Evolutionary conservation across 768 basidiomycete species (phyloP), one percentile per base, ranked within the genome.

Genomic region (Lactarius tabidus): DNA sequence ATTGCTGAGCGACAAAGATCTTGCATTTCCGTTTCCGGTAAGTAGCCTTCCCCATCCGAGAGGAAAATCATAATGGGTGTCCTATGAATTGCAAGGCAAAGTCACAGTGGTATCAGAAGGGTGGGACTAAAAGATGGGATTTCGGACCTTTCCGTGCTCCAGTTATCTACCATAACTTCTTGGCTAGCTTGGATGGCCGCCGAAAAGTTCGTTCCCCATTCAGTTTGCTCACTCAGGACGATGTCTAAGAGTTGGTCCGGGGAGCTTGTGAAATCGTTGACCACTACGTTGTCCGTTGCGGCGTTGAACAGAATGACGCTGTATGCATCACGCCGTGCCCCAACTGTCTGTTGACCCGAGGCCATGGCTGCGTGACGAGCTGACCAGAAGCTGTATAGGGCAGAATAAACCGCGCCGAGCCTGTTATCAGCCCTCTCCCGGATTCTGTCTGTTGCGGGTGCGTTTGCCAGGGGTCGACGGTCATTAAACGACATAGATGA

Each of bases 71-170:
- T 26, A 4, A 48, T 48, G 45, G 43, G 45, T 23, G 45, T 48
- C n/a, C 45, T 48, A 14, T 4, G 10, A 23, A 48, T 48, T 10
- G 45, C n/a, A 48, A 26, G 45, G 38, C 14, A 39, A 39, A 39
- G 38, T 39, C 6, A 39, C 38, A 23, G 12, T 23, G 20, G 3
- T 0, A n/a, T 20, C 43, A 23, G n/a, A 23, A 45, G 43, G 43
- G 4, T 4, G n/a, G 20, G n/a, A 0, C 3, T 23, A 18, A n/a
- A 43, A 43, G 20, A 43, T 2, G 0, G 55, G 59, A n/a, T 81
- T 74, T 2, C 64, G 29, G 59, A 82, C 84, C 80, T 74, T 60
- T 84, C 80, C 0, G 78, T 78, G 41, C 77, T 82, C 84, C 84
- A 86, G 69, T 76, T 64, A 23, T 67, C 67, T 41, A 78, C 76